Base-by-base conservation (phyloP, 2,329 filamentous ascomycete species). In the Claviceps quebecensis region DNA sequence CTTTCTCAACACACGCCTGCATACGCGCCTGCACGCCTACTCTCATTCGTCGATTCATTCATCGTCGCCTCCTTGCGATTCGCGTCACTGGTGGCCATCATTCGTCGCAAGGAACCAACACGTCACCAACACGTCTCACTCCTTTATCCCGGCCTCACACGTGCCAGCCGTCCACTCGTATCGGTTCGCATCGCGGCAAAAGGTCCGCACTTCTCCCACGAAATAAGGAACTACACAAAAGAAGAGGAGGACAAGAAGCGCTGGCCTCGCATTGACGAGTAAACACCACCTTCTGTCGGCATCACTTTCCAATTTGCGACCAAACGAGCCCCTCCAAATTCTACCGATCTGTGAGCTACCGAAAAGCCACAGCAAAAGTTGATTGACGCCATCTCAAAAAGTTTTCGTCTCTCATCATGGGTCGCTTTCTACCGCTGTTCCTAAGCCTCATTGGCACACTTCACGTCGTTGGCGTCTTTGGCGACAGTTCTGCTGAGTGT, bases 371-470 rank as follows among this genome's bases (percentile, higher is more conserved):
- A 34, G 34, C 13, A 40, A 40, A 9, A 39, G 22, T 40, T 48
- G 16, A 16, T 16, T 14, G 23, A 22, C 37, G 9, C 14, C 36
- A 40, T 23, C 16, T 44, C 6, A n/a, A 36, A n/a, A 50, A n/a
- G 3, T 16, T 23, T 14, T 4, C 4, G 43, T 23, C 23, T 14
- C 36, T 36, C 45, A 52, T 38, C 38, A 54, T 54, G 53, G 47
- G 50, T 40, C 50, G 50, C 22, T 46, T 54, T 45, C 39, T 54
- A 29, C 53, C 50, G 7, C 14, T 53, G 23, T 16, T 59, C 39
- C 41, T 67, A 16, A 54, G 63, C 54, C 59, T 61, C 50, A 54
- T 67, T 49, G 59, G 59, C 56, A 59, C 62, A 48, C 45, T 64
- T 9, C 58, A 59, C n/a, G 52, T 59, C 6, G 47, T 60, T 17